Evolutionary conservation across 768 basidiomycete species (phyloP).

Genomic region (Russula brevipes): DNA sequence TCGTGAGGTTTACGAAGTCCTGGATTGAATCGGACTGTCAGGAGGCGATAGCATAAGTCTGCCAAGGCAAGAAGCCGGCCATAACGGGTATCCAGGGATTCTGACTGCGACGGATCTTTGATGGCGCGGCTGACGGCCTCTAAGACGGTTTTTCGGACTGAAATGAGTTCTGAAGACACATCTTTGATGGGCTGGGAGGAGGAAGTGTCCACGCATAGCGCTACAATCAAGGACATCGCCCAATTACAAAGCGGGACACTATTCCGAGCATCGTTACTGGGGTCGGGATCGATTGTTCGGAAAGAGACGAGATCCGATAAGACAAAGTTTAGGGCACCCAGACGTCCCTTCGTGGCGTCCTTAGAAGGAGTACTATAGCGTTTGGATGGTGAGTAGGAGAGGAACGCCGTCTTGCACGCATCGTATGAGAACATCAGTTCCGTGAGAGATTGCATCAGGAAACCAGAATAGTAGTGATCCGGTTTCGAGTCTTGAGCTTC

Average conservation of each 20-base stretch:
- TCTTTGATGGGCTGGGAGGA: conserved; percentile 67
- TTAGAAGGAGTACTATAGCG: conserved; percentile 57
- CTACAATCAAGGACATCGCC: conserved; percentile 86
- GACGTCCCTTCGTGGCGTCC: conserved; percentile 55
- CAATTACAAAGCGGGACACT: conserved; percentile 68
- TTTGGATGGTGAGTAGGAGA: conserved; percentile 69
- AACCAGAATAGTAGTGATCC: conserved; percentile 57
- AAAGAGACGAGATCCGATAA: conserved; percentile 80
- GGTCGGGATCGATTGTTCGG: conserved; percentile 62
- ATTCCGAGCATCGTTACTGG: conserved; percentile 49
- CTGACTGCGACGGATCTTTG: conserved; percentile 64
- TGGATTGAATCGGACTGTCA: conserved; percentile 69
- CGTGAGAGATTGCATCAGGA: conserved; percentile 87
- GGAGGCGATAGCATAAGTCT: conserved; percentile 81
- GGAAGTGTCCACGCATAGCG: conserved; percentile 85
- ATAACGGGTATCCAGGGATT: conserved; percentile 67
- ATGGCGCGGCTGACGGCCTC: conserved; percentile 83
- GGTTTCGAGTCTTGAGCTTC: conserved; percentile 15
- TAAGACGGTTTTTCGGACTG: conserved; percentile 88
- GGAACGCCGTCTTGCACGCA: conserved; percentile 80
- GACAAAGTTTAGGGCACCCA: conserved; percentile 70
- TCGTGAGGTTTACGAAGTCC: conserved; percentile 49
- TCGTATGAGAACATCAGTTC: conserved; percentile 94
- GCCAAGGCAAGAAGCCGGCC: conserved; percentile 82
- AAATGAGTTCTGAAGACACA: conserved; percentile 67